Evolutionary conservation across 2,329 filamentous ascomycete genomes (phyloP), one percentile per base, ranked within the genome.

Genomic region (Aaosphaeria arxii): DNA sequence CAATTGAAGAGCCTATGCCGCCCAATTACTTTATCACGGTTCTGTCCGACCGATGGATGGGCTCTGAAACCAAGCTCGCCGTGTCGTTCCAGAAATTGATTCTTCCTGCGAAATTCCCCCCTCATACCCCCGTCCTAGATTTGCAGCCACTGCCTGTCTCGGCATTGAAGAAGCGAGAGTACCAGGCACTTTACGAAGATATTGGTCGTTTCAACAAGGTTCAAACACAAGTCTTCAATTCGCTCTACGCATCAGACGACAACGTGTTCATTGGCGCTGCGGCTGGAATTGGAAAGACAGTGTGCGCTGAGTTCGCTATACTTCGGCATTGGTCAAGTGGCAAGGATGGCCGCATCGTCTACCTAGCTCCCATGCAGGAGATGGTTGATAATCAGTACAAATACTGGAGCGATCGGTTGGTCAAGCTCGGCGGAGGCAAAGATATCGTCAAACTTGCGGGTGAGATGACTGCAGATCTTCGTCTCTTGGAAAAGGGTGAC

Each of bases 1-100:
- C 94, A 1, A 95, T 99, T 57, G 91, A 90, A 0, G 94, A 99
- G 59, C 95, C 95, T 0, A 95, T 97, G 88, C 94, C 94, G 11
- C 94, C 95, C 0, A 95, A 99, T 70, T 99, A 99, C 75, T 99
- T 99, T 73, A 90, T 99, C 61, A 94, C 91, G 0, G 83, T 99
- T 36, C 75, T 96, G 17, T 97, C 92, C 4, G 94, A 99, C 70
- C 82, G 94, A 58, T 99, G 94, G 94, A 96, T 99, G 90, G 90
- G 96, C 67, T 90, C 92, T 1, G 91, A 99, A 74, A 96, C 91
- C 1, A 91, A 91, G 66, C 77, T 99, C 46, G 87, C 92, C 0
- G 87, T 99, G 2, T 92, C 91, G 1, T 97, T 99, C 75, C 88
- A 95, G 68, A 96, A 96, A 69, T 79, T 99, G 30, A 88, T 96